Conservation (phyloP, 495 filamentous ascomycete genomes). For the Bryoglossum gracile region DNA sequence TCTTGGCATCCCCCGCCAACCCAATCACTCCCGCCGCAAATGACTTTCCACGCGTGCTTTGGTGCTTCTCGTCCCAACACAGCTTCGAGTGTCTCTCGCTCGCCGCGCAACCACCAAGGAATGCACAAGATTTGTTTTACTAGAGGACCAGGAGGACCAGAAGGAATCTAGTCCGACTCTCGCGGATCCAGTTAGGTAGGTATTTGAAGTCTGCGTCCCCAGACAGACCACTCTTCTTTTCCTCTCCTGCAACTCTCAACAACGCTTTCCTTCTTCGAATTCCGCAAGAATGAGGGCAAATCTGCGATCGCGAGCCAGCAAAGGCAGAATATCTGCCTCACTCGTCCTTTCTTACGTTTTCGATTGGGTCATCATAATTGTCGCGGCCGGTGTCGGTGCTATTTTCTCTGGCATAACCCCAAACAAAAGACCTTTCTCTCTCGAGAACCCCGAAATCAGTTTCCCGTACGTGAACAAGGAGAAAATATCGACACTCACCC, state of each 20-base stretch:
- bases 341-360: constrained; percentile 44
- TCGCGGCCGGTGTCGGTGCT: constrained; percentile 22
- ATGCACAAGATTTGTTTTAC: no score
- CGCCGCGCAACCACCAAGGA: no score
- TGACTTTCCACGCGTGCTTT: no score
- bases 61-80: no score
- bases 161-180: no score
- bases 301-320: constrained; percentile 9
- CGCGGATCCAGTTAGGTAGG: no score
- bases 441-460: constrained; percentile 46
- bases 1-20: no score
- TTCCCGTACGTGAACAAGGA: constrained; percentile 73
- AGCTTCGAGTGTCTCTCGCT: no score
- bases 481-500: constrained; percentile 55
- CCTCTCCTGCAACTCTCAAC: not conserved
- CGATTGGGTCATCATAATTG: constrained; percentile 61
- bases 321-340: constrained; percentile 16
- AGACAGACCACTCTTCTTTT: not conserved
- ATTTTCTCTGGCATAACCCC: constrained; percentile 44
- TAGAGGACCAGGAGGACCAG: no score
- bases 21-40: no score
- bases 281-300: constrained; percentile 13
- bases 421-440: constrained; percentile 47
- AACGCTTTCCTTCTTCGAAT: no score
- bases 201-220: no score